A percentile compares a stretch with the other conserved stretches of the same genome.
Evolutionary conservation across 345 rosid species (phyloP).

Genomic region (Eutrema yunnanense): DNA sequence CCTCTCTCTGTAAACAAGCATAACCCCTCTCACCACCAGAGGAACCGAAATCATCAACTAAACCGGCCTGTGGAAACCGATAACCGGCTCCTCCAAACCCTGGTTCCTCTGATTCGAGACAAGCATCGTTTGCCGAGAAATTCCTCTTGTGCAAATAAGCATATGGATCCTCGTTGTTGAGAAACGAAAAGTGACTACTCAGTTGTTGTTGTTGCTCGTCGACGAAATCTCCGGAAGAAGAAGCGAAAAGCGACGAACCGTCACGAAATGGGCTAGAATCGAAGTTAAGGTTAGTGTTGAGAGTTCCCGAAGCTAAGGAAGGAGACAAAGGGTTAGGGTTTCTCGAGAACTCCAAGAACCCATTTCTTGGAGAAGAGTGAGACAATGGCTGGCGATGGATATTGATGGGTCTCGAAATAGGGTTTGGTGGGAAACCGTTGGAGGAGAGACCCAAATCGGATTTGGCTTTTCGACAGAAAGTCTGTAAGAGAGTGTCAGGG

Average conservation of each 20-base stretch:
- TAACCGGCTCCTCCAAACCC: conserved; percentile 45
- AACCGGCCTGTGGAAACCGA: conserved; percentile 54
- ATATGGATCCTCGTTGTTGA: conserved; percentile 43
- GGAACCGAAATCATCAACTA: conserved; percentile 37
- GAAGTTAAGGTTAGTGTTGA: conserved; percentile 32
- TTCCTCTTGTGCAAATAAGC: conserved; percentile 58
- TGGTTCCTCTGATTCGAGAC: conserved; percentile 43
- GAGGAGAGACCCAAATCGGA: conserved; percentile 50
- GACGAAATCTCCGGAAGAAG: conserved; percentile 37
- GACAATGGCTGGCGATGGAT: conserved; percentile 37
- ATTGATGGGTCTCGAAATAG: conserved; percentile 37
- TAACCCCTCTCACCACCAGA: conserved; percentile 44
- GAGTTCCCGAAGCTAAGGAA: conserved; percentile 22
- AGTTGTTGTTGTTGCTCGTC: conserved; percentile 41
- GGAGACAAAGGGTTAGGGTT: conserved; percentile 38
- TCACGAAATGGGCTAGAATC: conserved; percentile 38
- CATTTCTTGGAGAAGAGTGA: conserved; percentile 44
- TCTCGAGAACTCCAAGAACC: conserved; percentile 32
- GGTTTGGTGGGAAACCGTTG: conserved; percentile 37
- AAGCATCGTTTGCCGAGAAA: conserved; percentile 62
- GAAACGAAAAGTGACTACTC: conserved; percentile 48
- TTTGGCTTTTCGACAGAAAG: conserved; percentile 53
- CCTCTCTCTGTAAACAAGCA: conserved; percentile 38
- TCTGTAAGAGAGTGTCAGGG: conserved; percentile 48
- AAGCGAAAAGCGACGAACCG: conserved; percentile 34